Percentiles rank a stretch among this genome's conserved stretches.
These are phyloP conservation scores for Cyclotella atomus DNA, from an alignment of 108 stramenopile species.

Conservation along the genomic window DNA sequence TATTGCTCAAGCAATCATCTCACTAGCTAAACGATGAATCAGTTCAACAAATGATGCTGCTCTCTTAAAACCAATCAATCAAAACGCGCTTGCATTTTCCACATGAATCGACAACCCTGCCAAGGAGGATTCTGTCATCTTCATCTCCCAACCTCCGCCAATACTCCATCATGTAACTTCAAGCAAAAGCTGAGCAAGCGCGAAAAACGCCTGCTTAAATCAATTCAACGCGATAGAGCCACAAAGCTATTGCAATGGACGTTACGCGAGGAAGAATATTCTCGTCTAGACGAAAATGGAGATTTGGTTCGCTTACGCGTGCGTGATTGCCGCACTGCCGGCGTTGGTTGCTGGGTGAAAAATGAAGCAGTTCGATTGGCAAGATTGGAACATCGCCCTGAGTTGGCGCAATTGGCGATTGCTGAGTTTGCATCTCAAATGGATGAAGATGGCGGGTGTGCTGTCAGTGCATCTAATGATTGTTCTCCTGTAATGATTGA, in stretches of 20 bases:
- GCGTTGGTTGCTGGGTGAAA: constrained; percentile 30
- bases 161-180: not conserved
- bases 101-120: not conserved
- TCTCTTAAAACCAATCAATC: not conserved
- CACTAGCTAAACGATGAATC: too few relatives aligned
- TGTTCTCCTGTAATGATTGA: constrained; percentile 10
- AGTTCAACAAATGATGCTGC: not conserved
- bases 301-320: constrained; percentile 46
- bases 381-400: constrained; percentile 51
- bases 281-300: constrained; percentile 30
- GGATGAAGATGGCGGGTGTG: constrained; percentile 4
- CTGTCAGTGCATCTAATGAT: not conserved
- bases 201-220: constrained; percentile 37
- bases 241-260: constrained; percentile 36
- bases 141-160: not conserved
- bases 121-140: constrained; percentile 11
- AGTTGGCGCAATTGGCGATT: constrained; percentile 46
- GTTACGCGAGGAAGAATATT: constrained; percentile 43
- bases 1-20: too few relatives aligned
- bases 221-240: constrained; percentile 39
- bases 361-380: constrained; percentile 23
- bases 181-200: constrained; percentile 34
- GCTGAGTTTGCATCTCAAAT: constrained; percentile 33
- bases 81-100: not conserved
- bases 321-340: not conserved